A percentile compares a stretch with the other conserved stretches of the same genome.
phyloP scores from a whole-genome alignment of 805 yeast species.

The Candida adriatica region DNA sequence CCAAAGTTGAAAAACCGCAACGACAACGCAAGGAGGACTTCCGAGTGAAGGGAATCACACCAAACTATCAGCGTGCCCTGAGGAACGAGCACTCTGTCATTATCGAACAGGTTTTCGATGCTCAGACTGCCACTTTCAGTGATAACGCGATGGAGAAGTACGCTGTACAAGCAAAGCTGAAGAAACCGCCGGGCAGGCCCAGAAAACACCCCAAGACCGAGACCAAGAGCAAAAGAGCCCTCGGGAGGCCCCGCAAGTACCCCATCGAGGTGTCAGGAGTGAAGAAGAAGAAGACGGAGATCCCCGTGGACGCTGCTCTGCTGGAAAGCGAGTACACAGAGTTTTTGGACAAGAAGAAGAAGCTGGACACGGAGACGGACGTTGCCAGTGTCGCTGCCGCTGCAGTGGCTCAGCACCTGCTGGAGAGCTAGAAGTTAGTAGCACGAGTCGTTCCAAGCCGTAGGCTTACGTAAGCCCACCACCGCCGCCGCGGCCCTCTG shows the following conservation, averaged over 20 bases:
- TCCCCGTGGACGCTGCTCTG: constrained; percentile 12
- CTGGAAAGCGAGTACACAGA: no score
- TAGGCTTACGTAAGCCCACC: no score
- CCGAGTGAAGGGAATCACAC: no score
- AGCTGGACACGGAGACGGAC: constrained; percentile 4
- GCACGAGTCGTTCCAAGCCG: no score
- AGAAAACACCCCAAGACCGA: constrained; percentile 42
- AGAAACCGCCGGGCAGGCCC: constrained; percentile 43
- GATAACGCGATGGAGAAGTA: constrained; percentile 10
- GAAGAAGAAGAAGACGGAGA: constrained; percentile 1
- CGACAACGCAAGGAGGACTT: no score
- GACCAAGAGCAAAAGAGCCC: constrained; percentile 29
- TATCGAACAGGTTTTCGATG: constrained; percentile 19
- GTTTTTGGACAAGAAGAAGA: constrained; percentile 12
- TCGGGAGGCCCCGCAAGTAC: constrained; percentile 24
- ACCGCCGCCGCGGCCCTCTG: no score
- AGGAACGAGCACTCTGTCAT: constrained; percentile 11
- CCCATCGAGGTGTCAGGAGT: constrained; percentile 13
- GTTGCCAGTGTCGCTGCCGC: constrained; percentile 11
- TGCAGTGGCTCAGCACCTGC: constrained; percentile 8
- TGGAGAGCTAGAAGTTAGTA: no score
- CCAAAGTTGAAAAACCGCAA: no score
- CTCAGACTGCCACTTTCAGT: constrained; percentile 1
- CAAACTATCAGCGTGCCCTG: constrained; percentile 5
- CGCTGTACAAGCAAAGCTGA: constrained; percentile 21